Conservation (phyloP, 345 rosid genomes). For the Conringia planisiliqua region DNA sequence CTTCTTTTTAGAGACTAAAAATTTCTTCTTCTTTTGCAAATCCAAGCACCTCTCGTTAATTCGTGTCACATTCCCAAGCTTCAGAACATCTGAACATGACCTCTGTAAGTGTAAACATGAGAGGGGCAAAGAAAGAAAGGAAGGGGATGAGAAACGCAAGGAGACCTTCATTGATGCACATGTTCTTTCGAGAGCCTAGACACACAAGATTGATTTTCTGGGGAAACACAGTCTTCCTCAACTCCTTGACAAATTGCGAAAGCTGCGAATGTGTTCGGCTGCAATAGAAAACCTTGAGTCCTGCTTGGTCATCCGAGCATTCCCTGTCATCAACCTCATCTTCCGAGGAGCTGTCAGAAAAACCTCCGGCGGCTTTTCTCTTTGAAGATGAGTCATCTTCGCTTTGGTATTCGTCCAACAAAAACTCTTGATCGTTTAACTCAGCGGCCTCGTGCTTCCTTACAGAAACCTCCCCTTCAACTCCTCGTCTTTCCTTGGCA, state of each 20-base stretch:
- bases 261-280: slow-evolving; percentile 96
- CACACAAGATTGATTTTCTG: slow-evolving; percentile 52
- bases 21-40: slow-evolving; percentile 66
- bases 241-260: slow-evolving; percentile 78
- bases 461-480: slow-evolving; percentile 14
- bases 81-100: slow-evolving; percentile 57
- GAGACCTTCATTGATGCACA: slow-evolving; percentile 83
- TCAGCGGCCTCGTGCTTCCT: slow-evolving; percentile 38
- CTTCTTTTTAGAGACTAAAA: slow-evolving; percentile 60
- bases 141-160: neutral
- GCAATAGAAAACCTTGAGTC: slow-evolving; percentile 69
- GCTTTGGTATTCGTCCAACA: slow-evolving; percentile 85
- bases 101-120: slow-evolving; percentile 13
- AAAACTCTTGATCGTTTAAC: slow-evolving; percentile 53
- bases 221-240: slow-evolving; percentile 67
- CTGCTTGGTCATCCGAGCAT: slow-evolving; percentile 35
- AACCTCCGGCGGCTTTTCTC: slow-evolving; percentile 47
- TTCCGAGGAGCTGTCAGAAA: slow-evolving; percentile 52
- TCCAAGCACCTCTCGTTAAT: slow-evolving; percentile 89
- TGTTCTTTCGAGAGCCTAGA: slow-evolving; percentile 80
- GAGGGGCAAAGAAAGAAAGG: neutral
- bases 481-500: slow-evolving; percentile 35
- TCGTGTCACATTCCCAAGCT: slow-evolving; percentile 52
- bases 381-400: slow-evolving; percentile 59
- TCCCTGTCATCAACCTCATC: slow-evolving; percentile 59